Percentiles rank a stretch among this genome's conserved stretches.
phyloP scores from a whole-genome alignment of 2,329 filamentous ascomycete species.

The Venturiaceae sp. region DNA sequence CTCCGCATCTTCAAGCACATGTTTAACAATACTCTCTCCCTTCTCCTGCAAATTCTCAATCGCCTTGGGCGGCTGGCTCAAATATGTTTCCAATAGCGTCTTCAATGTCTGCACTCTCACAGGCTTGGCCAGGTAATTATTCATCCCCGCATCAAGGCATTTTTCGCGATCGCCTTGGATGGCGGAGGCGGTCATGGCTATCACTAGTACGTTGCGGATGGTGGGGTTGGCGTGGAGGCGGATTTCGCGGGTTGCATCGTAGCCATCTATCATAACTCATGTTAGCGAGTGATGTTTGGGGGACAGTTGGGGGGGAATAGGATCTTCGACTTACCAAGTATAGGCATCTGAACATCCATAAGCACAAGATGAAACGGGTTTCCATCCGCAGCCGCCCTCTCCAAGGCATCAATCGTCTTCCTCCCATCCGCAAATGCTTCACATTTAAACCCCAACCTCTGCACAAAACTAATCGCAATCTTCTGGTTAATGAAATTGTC shows the following conservation, averaged over 20 bases:
- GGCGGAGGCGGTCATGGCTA: slow-evolving; percentile 93
- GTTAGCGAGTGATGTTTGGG: not conserved
- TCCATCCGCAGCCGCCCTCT: slow-evolving; percentile 58
- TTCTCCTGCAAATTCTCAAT: slow-evolving; percentile 36
- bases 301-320: not conserved
- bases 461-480: slow-evolving; percentile 85
- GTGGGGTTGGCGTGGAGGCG: slow-evolving; percentile 65
- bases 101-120: slow-evolving; percentile 76
- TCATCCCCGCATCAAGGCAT: slow-evolving; percentile 93
- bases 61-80: slow-evolving; percentile 38
- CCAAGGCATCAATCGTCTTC: slow-evolving; percentile 80
- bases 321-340: slow-evolving; percentile 62
- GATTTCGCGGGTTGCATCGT: slow-evolving; percentile 63
- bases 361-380: slow-evolving; percentile 80
- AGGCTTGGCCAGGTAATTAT: slow-evolving; percentile 92
- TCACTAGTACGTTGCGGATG: slow-evolving; percentile 78
- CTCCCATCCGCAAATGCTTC: slow-evolving; percentile 85
- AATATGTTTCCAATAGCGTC: slow-evolving; percentile 65
- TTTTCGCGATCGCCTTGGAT: slow-evolving; percentile 94
- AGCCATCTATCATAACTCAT: slow-evolving; percentile 58
- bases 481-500: slow-evolving; percentile 93
- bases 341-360: slow-evolving; percentile 96
- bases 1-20: slow-evolving; percentile 15
- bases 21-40: slow-evolving; percentile 32
- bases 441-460: slow-evolving; percentile 75